A percentile compares a stretch with the other conserved stretches of the same genome.
Conservation (phyloP, 305 asterid species). For the Rubia balearica region DNA sequence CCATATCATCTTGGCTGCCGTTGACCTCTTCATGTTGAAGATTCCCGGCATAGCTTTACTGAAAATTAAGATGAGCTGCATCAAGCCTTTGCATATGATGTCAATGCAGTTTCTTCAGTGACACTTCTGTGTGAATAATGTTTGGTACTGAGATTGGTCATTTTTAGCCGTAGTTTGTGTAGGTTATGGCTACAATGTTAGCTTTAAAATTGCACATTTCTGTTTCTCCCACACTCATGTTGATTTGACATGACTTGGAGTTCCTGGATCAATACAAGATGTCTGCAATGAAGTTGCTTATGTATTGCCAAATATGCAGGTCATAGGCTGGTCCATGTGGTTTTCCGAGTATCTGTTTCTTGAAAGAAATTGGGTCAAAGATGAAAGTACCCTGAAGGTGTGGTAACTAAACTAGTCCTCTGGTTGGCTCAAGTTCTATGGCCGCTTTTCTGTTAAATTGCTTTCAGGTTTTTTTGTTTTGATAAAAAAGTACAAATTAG, state of each 20-base stretch:
- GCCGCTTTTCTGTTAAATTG: neutral
- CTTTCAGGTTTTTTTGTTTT: neutral
- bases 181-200: neutral
- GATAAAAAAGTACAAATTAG: slow-evolving; percentile 9
- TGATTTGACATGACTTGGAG: slow-evolving; percentile 4
- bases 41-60: neutral
- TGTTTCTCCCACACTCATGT: neutral
- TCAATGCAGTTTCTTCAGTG: neutral
- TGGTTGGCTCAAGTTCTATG: neutral
- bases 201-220: neutral
- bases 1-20: neutral
- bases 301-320: slow-evolving; percentile 43
- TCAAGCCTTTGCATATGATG: neutral
- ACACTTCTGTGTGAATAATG: neutral
- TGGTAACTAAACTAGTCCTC: neutral
- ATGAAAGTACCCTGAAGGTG: slow-evolving; percentile 86
- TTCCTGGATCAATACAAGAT: slow-evolving; percentile 10
- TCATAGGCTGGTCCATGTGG: slow-evolving; percentile 99
- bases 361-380: slow-evolving; percentile 94
- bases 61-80: neutral
- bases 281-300: slow-evolving; percentile 6
- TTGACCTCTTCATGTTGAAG: neutral
- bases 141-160: neutral
- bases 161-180: neutral
- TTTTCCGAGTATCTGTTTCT: slow-evolving; percentile 90